Base-by-base conservation (phyloP, 2,329 filamentous ascomycete genomes). In the Hypomyces rosellus region DNA sequence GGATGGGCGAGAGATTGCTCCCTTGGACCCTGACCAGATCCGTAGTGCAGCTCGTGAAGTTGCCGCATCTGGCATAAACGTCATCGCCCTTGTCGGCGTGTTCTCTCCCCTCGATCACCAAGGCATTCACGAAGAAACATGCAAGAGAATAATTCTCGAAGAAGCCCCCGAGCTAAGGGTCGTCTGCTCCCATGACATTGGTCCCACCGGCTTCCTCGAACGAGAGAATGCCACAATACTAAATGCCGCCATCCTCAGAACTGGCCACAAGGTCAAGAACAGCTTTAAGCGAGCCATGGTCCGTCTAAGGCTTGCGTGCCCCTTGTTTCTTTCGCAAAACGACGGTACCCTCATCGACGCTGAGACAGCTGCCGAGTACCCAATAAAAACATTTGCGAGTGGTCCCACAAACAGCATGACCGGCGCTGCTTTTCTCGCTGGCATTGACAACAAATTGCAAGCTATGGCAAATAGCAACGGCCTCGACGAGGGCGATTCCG, bases 191-290 rank as follows among this genome's bases (percentile, higher is more conserved):
- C 66, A 70, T 34, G 62, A 69, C 20, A 70, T 76, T 15, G 73
- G 70, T 1, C 68, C 68, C 2, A 69, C 70, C 0, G 74, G 74
- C 1, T 58, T 75, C 1, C 54, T 75, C 11, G 69, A 71, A 54
- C 54, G 77, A 15, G 77, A 80, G 57, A 80, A 80, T 61, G 76
- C 77, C 4, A 74, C 74, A 2, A 77, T 80, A 16, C 66, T 80
- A 44, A 80, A 80, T 50, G 76, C 76, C 2, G 71, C 76, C 6
- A 74, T 80, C 44, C 63, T 78, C 13, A 61, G 66, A 5, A 74
- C 75, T 30, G 76, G 74, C 0, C 65, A 68, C 12, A 68, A 66
- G 43, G 75, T 75, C 5, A 77, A 75, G 54, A 61, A 61, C 6
- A 70, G 72, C 1, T 79, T 80, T 57, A 65, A 68, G 46, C 63